phyloP scores from a whole-genome alignment of 225 moss, liverwort and hornwort species.

The Pseudoscleropodium purum region DNA sequence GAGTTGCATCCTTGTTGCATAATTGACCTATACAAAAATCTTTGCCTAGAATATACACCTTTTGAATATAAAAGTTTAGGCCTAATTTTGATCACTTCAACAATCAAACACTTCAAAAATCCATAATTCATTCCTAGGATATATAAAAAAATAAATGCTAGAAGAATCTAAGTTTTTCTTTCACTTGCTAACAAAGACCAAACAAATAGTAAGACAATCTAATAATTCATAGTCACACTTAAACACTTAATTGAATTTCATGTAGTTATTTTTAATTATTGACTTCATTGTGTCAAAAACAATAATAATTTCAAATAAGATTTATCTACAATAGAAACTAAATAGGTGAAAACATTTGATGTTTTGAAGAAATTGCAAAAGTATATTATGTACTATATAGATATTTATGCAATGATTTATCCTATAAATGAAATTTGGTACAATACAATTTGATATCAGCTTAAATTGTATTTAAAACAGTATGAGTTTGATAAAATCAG shows the following conservation, averaged over 20 bases:
- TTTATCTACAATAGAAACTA: too few relatives aligned
- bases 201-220: background rate
- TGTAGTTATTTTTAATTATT: background rate
- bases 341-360: too few relatives aligned
- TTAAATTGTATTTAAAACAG: background rate
- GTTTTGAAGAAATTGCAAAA: too few relatives aligned
- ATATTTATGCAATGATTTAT: too few relatives aligned
- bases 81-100: rapidly evolving
- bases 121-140: rapidly evolving
- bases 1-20: background rate
- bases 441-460: background rate
- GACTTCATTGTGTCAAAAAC: rapidly evolving
- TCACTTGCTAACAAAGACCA: background rate
- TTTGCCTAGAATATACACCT: rapidly evolving
- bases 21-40: rapidly evolving
- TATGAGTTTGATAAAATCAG: background rate
- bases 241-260: background rate
- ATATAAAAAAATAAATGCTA: background rate
- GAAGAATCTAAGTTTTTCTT: background rate
- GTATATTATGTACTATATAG: too few relatives aligned
- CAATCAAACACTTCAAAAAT: background rate
- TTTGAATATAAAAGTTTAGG: background rate
- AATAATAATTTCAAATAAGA: too few relatives aligned
- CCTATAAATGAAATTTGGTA: background rate
- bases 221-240: background rate